phyloP scores from a whole-genome alignment of 2,329 filamentous ascomycete species.

The Bertia moriformis region DNA sequence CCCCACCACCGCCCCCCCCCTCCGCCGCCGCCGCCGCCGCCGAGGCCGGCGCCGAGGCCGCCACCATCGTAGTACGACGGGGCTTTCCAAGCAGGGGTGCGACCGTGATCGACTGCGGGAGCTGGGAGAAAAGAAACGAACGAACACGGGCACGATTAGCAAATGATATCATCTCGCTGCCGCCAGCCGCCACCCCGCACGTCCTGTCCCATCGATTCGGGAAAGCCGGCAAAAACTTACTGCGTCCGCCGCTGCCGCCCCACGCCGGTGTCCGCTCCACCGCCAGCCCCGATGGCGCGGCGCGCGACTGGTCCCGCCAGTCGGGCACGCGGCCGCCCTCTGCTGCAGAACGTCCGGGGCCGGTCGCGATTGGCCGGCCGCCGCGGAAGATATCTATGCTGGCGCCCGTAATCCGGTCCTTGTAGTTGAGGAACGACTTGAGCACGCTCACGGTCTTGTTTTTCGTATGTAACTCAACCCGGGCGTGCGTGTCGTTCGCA shows the following conservation, averaged over 20 bases:
- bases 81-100: constrained; percentile 49
- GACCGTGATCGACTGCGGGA: constrained; percentile 36
- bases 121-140: constrained; percentile 35
- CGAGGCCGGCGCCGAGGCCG: constrained; percentile 58
- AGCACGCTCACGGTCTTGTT: constrained; percentile 81
- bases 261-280: constrained; percentile 64
- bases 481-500: constrained; percentile 70
- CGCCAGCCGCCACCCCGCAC: too few relatives aligned
- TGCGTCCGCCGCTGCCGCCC: constrained; percentile 54
- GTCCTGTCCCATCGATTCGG: constrained; percentile 11
- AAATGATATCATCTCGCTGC: too few relatives aligned
- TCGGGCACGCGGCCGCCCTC: constrained; percentile 29
- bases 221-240: constrained; percentile 45
- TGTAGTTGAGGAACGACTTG: constrained; percentile 70
- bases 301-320: constrained; percentile 52
- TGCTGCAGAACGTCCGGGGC: constrained; percentile 28
- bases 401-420: constrained; percentile 68
- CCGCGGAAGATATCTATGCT: constrained; percentile 55
- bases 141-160: too few relatives aligned
- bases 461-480: constrained; percentile 88
- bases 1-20: too few relatives aligned
- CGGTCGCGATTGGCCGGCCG: constrained; percentile 18
- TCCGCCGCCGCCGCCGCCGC: constrained; percentile 54
- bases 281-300: constrained; percentile 50
- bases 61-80: constrained; percentile 34